A percentile compares a stretch with the other conserved stretches of the same genome.
Evolutionary conservation across 116 monocot species (phyloP).

Genomic region (Trichopus zeylanicus): DNA sequence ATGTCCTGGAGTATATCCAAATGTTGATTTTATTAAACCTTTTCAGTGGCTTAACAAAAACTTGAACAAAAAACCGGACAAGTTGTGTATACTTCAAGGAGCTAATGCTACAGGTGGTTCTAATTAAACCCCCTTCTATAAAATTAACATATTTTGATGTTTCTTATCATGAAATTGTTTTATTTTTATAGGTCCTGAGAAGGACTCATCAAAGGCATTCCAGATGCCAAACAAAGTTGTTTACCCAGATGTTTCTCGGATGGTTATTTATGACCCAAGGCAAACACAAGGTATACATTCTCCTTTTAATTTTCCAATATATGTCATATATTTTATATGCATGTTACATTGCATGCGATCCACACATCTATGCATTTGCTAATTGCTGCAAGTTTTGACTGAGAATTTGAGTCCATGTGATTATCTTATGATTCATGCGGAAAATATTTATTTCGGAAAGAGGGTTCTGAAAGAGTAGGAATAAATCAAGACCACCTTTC

Average conservation of each 20-base stretch:
- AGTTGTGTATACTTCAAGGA: slow-evolving; percentile 29
- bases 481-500: too few relatives aligned
- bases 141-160: not conserved
- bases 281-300: slow-evolving; percentile 50
- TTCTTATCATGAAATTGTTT: slow-evolving; percentile 6
- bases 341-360: too few relatives aligned
- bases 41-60: slow-evolving; percentile 86
- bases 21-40: too few relatives aligned
- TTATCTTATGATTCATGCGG: too few relatives aligned
- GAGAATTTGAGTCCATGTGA: too few relatives aligned
- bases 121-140: not conserved
- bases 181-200: slow-evolving; percentile 23
- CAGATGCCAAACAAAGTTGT: slow-evolving; percentile 42
- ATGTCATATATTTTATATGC: not conserved
- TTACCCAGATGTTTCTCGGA: slow-evolving; percentile 76
- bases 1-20: too few relatives aligned
- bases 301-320: not conserved
- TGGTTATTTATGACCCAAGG: slow-evolving; percentile 85
- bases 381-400: too few relatives aligned
- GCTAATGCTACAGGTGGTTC: slow-evolving; percentile 36
- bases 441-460: too few relatives aligned
- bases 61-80: slow-evolving; percentile 49
- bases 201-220: slow-evolving; percentile 26
- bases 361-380: too few relatives aligned
- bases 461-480: too few relatives aligned